These are phyloP conservation scores for Aspergillus pseudoviridinutans DNA, from an alignment of 2,329 filamentous ascomycete species.

Conservation along the genomic window DNA sequence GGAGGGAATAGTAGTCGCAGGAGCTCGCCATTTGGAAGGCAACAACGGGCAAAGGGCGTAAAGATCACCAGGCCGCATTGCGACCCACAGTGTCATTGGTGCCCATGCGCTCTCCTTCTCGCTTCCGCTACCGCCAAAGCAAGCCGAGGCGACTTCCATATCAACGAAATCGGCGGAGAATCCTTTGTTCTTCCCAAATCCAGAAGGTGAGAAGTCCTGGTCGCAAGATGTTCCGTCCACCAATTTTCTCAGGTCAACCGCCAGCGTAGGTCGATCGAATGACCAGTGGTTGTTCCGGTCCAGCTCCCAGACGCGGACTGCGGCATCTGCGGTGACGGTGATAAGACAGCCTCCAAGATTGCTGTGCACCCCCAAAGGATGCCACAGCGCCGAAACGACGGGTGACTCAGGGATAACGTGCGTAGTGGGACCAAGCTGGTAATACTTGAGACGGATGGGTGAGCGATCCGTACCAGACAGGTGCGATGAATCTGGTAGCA, in stretches of 20 bases:
- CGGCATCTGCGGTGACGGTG: conserved; percentile 82
- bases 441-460: conserved; percentile 76
- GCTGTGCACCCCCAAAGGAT: conserved; percentile 71
- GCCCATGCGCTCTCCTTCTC: conserved; percentile 70
- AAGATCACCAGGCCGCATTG: conserved; percentile 90
- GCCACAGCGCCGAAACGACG: conserved; percentile 81
- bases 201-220: conserved; percentile 76
- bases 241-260: conserved; percentile 84
- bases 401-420: conserved; percentile 83
- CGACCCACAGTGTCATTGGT: conserved; percentile 92
- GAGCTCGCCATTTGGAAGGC: conserved; percentile 78
- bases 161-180: conserved; percentile 89
- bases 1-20: conserved; percentile 72
- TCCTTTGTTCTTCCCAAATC: conserved; percentile 67
- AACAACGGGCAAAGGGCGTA: conserved; percentile 91
- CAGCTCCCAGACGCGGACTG: conserved; percentile 87
- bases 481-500: conserved; percentile 77
- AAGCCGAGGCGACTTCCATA: conserved; percentile 88
- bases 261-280: conserved; percentile 76
- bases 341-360: conserved; percentile 72
- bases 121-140: conserved; percentile 69
- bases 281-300: conserved; percentile 80
- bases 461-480: conserved; percentile 65
- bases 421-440: conserved; percentile 85
- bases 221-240: conserved; percentile 77